These are phyloP conservation scores for Podaxis sp. DNA, from an alignment of 768 basidiomycete genomes.

Conservation along the genomic window DNA sequence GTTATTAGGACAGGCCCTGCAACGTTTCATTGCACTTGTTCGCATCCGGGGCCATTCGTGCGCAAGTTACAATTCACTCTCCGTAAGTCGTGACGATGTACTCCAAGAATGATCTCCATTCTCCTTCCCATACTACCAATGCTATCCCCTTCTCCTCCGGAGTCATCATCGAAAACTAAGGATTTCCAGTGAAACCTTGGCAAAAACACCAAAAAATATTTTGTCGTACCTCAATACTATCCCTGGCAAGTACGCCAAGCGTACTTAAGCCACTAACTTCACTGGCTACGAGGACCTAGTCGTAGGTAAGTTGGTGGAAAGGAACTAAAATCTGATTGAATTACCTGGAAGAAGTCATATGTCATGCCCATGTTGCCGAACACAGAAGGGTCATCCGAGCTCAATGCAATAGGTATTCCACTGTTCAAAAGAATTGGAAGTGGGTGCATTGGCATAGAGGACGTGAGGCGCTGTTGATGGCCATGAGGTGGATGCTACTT, in stretches of 20 bases:
- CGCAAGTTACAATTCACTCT: too few species aligned
- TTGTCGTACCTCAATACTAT: conserved; percentile 56
- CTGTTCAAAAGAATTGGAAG: conserved; percentile 70
- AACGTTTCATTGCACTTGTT: too few species aligned
- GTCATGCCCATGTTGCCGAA: conserved; percentile 79
- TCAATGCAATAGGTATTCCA: conserved; percentile 68
- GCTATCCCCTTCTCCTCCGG: conserved; percentile 44
- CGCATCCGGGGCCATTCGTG: too few species aligned
- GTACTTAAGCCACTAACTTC: conserved; percentile 66
- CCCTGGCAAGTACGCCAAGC: conserved; percentile 60
- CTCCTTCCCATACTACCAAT: conserved; percentile 42
- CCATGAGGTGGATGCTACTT: neutral
- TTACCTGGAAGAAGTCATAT: conserved; percentile 70
- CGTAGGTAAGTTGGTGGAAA: neutral
- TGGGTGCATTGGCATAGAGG: conserved; percentile 81
- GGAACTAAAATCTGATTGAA: neutral
- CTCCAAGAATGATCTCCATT: conserved; percentile 48
- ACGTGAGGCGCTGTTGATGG: conserved; percentile 59
- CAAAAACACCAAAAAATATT: neutral
- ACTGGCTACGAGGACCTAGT: conserved; percentile 58
- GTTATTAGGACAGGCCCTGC: too few species aligned
- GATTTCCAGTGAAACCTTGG: neutral
- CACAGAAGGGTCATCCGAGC: conserved; percentile 73
- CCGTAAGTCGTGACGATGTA: conserved; percentile 16
- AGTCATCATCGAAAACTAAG: conserved; percentile 52